Evolutionary conservation across 2,329 filamentous ascomycete genomes (phyloP).

Genomic region (Xenoacremonium recifei): DNA sequence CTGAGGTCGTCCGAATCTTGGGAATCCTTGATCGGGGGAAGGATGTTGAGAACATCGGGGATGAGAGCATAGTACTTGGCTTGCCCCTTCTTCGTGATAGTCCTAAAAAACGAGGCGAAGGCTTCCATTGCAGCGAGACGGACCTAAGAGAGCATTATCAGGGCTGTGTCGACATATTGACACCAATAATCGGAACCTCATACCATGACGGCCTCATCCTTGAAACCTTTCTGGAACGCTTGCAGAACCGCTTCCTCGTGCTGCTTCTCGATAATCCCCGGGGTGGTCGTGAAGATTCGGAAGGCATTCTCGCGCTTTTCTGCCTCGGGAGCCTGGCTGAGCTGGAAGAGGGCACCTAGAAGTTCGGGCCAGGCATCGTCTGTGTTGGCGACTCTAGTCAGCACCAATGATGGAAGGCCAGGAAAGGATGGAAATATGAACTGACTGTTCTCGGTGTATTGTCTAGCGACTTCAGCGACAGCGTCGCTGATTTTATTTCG

Average conservation of each 20-base stretch:
- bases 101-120: slow-evolving; percentile 94
- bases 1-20: slow-evolving; percentile 89
- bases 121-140: slow-evolving; percentile 94
- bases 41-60: slow-evolving; percentile 88
- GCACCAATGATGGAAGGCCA: slow-evolving; percentile 11
- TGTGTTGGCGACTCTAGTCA: slow-evolving; percentile 36
- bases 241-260: slow-evolving; percentile 87
- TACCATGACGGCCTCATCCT: slow-evolving; percentile 80
- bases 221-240: slow-evolving; percentile 90
- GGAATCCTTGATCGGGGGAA: slow-evolving; percentile 89
- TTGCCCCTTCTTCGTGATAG: slow-evolving; percentile 83
- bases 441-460: slow-evolving; percentile 90
- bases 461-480: slow-evolving; percentile 91
- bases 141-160: too few relatives aligned
- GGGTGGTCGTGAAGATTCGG: slow-evolving; percentile 92
- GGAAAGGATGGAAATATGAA: slow-evolving; percentile 12
- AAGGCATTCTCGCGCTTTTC: slow-evolving; percentile 90
- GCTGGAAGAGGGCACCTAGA: slow-evolving; percentile 79
- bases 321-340: slow-evolving; percentile 81
- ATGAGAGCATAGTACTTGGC: slow-evolving; percentile 84
- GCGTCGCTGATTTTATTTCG: slow-evolving; percentile 96
- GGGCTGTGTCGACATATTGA: too few relatives aligned
- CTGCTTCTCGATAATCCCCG: slow-evolving; percentile 92
- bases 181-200: slow-evolving; percentile 27
- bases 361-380: slow-evolving; percentile 88